Conservation (phyloP, 2,329 filamentous ascomycete species). For the Chaetomium olivaceum region DNA sequence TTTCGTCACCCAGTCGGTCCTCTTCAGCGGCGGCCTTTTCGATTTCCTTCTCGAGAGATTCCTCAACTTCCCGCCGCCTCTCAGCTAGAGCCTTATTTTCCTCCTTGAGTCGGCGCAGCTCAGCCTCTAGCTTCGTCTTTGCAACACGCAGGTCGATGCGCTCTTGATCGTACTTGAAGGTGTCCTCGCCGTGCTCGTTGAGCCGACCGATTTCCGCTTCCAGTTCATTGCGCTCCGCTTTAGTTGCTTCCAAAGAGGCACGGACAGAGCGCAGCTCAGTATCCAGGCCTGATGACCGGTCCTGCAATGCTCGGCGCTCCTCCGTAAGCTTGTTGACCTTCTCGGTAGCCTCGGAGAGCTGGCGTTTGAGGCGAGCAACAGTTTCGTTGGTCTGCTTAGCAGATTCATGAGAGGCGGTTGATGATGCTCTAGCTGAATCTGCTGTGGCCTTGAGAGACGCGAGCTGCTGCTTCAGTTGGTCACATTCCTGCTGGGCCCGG, state of each 20-base stretch:
- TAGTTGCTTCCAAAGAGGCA: conserved; percentile 56
- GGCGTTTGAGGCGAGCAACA: conserved; percentile 55
- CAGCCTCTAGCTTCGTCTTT: conserved; percentile 68
- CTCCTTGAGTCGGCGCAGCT: conserved; percentile 64
- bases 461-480: conserved; percentile 48
- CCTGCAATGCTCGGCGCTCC: conserved; percentile 65
- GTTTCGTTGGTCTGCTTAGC: conserved; percentile 43
- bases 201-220: conserved; percentile 59
- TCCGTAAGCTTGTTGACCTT: conserved; percentile 57
- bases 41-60: conserved; percentile 65
- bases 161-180: conserved; percentile 65
- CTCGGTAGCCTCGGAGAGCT: conserved; percentile 58
- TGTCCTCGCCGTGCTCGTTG: conserved; percentile 59
- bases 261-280: conserved; percentile 61
- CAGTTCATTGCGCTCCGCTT: conserved; percentile 67
- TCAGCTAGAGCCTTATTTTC: conserved; percentile 61
- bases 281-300: conserved; percentile 60
- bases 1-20: conserved; percentile 58
- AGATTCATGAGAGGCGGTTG: conserved; percentile 38
- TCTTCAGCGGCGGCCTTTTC: conserved; percentile 67
- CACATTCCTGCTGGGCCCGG: conserved; percentile 48
- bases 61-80: conserved; percentile 60
- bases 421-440: conserved; percentile 36
- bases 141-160: conserved; percentile 66
- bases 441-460: conserved; percentile 35